Evolutionary conservation across 345 rosid species (phyloP), one percentile per base, ranked within the genome.

Genomic region (Citrus inodora): DNA sequence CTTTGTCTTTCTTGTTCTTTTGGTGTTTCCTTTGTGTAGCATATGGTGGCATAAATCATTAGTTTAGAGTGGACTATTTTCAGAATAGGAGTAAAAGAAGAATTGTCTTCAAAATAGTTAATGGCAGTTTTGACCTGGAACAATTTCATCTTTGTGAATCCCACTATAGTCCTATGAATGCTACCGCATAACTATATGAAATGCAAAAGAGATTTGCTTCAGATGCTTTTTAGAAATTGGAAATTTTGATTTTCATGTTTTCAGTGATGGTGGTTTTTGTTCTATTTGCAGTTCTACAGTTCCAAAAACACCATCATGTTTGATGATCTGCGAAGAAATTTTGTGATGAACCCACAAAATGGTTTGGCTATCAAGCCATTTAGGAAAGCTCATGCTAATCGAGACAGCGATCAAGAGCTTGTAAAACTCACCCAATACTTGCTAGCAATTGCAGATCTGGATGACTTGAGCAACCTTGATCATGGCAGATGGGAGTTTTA

Each of bases 241-340:
- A 58, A 21, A 10, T 7, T 28, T 16, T 42, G 19, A 16, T 22
- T 62, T 75, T 58, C 62, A 14, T 66, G 11, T 58, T 28, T 28
- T 37, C 42, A 1, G 38, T 55, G 40, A 59, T 13, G 48, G 9
- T n/a, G 42, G 17, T 67, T 53, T 61, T 53, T 67, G 35, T 35
- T 65, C 4, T 68, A 13, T 77, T 55, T 84, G 85, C 93, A 94
- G 99, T 92, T 87, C 71, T 94, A 94, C 88, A 87, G 79, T 82
- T 77, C 95, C 7, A 86, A 81, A 78, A 96, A 93, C 88, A 94
- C 97, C n/a, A 94, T 94, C 83, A 96, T 96, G 99, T 96, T 96
- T 68, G 99, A 96, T 73, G 98, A 96, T 77, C 83, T 94, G 14
- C 77, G 92, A 76, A 87, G 99, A 86, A 92, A 96, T 80, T 96